phyloP scores from a whole-genome alignment of 1,284 basidiomycete genomes.

The Rhizoctonia solani region DNA sequence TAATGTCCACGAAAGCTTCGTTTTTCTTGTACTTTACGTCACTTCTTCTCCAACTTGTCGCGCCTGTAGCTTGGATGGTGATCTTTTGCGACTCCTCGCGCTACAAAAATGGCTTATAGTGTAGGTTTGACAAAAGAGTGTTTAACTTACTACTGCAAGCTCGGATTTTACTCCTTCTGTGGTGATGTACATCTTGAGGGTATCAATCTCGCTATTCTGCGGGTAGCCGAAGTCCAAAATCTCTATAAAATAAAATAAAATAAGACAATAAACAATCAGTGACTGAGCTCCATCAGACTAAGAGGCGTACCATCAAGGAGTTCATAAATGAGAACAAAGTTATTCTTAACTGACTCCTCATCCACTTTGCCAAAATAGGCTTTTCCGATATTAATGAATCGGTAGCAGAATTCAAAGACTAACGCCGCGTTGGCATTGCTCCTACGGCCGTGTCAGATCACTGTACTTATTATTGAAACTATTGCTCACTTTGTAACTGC shows the following conservation, averaged over 20 bases:
- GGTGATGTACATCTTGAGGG: constrained; percentile 96
- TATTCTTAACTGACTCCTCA: constrained; percentile 98
- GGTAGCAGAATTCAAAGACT: constrained; percentile 97
- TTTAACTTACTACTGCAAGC: constrained; percentile 67
- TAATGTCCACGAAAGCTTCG: constrained; percentile 96
- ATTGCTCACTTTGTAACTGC: constrained; percentile 86
- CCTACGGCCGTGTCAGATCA: constrained; percentile 50
- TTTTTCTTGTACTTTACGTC: constrained; percentile 99
- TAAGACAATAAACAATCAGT: neutral
- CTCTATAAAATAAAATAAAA: too few species aligned
- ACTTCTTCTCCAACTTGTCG: constrained; percentile 88
- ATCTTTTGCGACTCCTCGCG: constrained; percentile 94
- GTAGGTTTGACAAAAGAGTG: neutral
- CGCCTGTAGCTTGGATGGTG: constrained; percentile 93
- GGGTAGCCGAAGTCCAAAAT: constrained; percentile 99
- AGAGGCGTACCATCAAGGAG: constrained; percentile 81
- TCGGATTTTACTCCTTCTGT: constrained; percentile 92
- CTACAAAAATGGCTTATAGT: constrained; percentile 49
- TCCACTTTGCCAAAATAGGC: constrained; percentile 98
- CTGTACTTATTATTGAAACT: neutral
- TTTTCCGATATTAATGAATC: constrained; percentile 90
- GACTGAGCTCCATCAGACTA: neutral
- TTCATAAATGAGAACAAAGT: constrained; percentile 96
- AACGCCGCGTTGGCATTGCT: constrained; percentile 97
- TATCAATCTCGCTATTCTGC: constrained; percentile 98